Evolutionary conservation across 768 basidiomycete genomes (phyloP), one percentile per base, ranked within the genome.

Genomic region (Trametes sanguinea): DNA sequence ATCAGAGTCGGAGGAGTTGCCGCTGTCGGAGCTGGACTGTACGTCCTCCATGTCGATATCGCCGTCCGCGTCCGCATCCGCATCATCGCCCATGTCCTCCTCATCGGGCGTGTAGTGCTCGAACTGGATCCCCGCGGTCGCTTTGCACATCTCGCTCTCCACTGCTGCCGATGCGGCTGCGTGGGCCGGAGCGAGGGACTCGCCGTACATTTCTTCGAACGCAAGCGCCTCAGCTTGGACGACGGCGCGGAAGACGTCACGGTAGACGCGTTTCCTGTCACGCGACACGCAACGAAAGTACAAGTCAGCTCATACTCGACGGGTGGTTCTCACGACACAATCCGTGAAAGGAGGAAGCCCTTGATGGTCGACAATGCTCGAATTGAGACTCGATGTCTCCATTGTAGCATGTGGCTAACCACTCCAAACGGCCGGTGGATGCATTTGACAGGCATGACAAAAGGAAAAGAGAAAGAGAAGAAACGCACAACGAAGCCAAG

Each of bases 101-200:
- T 47, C 54, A 5, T 58, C 27, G 9, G 67, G 63, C 16, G 63
- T 60, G 43, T 63, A 68, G 45, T 53, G 57, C 30, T 53, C 47
- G 46, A 68, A 68, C 50, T 60, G 62, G 8, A 59, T 17, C 4
- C 30, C 27, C n/a, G 57, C 7, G 0, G 27, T 27, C 30, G 14
- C 10, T 33, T 50, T 29, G 13, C 29, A 0, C 29, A 13, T 47
- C 6, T 47, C 22, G 22, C 22, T 22, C 22, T 22, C 22, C 35
- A 37, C 11, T 11, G 35, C 2, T 5, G 13, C 42, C 42, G 42
- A n/a, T 8, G 39, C 39, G 5, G 42, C 13, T 43, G 42, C 7
- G 2, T 14, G 35, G n/a, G 42, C 42, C 0, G 42, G 14, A 43
- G 42, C 6, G n/a, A 16, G 27, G 35, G 54, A 39, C 35, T 46